Percentiles rank a stretch among this genome's conserved stretches.
phyloP scores from a whole-genome alignment of 257 asterid genomes.

The Ajuga chamaepitys region DNA sequence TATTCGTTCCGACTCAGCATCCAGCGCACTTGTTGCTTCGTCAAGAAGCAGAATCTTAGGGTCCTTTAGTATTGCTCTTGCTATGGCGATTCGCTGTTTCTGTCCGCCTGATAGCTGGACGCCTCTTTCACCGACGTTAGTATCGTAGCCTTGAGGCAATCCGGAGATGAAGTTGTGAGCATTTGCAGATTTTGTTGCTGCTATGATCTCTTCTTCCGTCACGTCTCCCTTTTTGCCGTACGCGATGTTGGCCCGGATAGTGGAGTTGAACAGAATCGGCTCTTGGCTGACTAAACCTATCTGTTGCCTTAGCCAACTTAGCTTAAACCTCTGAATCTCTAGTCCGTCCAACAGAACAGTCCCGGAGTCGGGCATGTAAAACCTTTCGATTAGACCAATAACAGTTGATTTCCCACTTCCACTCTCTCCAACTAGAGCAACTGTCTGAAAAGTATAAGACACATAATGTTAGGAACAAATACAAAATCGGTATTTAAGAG shows the following conservation, averaged over 20 bases:
- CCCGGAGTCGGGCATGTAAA: constrained; percentile 64
- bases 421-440: constrained; percentile 83
- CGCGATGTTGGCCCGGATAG: constrained; percentile 63
- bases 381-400: constrained; percentile 58
- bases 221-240: constrained; percentile 51
- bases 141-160: constrained; percentile 62
- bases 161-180: constrained; percentile 67
- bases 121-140: constrained; percentile 69
- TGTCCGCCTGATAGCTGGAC: constrained; percentile 72
- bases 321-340: constrained; percentile 34
- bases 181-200: constrained; percentile 58
- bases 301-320: constrained; percentile 72
- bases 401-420: constrained; percentile 82
- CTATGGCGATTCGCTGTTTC: constrained; percentile 65
- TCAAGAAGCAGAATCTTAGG: constrained; percentile 62
- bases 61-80: constrained; percentile 57
- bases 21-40: constrained; percentile 78
- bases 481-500: neutral
- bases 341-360: constrained; percentile 37
- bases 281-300: constrained; percentile 86
- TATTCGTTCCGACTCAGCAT: constrained; percentile 59
- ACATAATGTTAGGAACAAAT: neutral
- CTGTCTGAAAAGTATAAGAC: constrained; percentile 32
- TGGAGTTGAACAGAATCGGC: constrained; percentile 72
- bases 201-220: constrained; percentile 55